Conservation (phyloP, 1,284 basidiomycete species). For the Acaromyces ingoldii region DNA sequence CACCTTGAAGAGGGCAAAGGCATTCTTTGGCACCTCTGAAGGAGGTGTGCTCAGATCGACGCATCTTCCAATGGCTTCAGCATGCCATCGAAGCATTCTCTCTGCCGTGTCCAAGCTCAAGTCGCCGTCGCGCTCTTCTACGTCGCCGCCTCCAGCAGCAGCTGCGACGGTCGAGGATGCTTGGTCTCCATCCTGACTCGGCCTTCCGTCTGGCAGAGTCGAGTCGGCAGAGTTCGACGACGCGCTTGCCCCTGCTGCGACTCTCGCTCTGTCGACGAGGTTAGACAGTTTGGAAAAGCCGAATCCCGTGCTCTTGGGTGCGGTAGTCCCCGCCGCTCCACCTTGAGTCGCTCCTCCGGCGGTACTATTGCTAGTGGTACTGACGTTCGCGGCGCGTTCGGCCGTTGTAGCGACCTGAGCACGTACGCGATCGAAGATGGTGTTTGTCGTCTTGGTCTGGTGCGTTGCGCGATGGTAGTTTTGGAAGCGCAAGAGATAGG, state of each 20-base stretch:
- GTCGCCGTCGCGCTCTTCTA: slow-evolving; percentile 36
- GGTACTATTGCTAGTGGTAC: slow-evolving; percentile 8
- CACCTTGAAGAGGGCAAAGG: slow-evolving; percentile 75
- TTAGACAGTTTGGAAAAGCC: slow-evolving; percentile 45
- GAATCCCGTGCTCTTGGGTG: slow-evolving; percentile 24
- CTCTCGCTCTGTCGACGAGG: slow-evolving; percentile 37
- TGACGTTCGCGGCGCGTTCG: slow-evolving; percentile 48
- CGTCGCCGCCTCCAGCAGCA: not conserved
- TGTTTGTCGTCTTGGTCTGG: slow-evolving; percentile 71
- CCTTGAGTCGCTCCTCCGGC: slow-evolving; percentile 1
- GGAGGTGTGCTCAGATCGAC: slow-evolving; percentile 42
- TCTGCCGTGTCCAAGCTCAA: slow-evolving; percentile 41
- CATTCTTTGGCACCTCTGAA: slow-evolving; percentile 67
- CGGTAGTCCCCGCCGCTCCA: slow-evolving; percentile 5
- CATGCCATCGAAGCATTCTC: slow-evolving; percentile 48
- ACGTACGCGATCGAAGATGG: slow-evolving; percentile 84
- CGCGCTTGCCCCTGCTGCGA: slow-evolving; percentile 11
- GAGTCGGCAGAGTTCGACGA: not conserved
- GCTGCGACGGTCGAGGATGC: not conserved
- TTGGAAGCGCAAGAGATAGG: slow-evolving; percentile 70
- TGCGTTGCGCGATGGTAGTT: slow-evolving; percentile 67
- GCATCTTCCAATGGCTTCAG: slow-evolving; percentile 48
- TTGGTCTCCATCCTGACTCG: not conserved
- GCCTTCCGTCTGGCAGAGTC: not conserved
- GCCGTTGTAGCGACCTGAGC: slow-evolving; percentile 78